Conservation (phyloP, 352 stramenopile species). For the Albugo laibachii region DNA sequence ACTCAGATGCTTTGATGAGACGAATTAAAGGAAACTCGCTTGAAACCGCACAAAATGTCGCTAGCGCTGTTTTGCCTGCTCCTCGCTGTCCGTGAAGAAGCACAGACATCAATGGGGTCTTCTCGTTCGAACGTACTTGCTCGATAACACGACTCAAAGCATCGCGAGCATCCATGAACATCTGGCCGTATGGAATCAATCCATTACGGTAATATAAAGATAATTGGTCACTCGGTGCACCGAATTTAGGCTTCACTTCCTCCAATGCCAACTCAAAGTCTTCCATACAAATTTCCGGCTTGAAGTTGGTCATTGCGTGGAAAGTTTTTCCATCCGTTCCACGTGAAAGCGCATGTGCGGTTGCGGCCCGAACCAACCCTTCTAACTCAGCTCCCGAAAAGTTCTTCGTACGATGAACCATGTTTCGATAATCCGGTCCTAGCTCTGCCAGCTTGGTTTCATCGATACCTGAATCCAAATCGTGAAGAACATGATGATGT, state of each 20-base stretch:
- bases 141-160: conserved; percentile 88
- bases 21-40: conserved; percentile 96
- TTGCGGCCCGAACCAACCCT: conserved; percentile 91
- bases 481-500: conserved; percentile 42
- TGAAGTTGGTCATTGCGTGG: conserved; percentile 60
- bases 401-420: conserved; percentile 95
- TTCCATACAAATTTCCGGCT: conserved; percentile 57
- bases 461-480: conserved; percentile 54
- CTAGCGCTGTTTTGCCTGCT: conserved; percentile 94
- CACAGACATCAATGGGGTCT: conserved; percentile 94
- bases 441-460: conserved; percentile 35
- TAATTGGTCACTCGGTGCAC: conserved; percentile 85
- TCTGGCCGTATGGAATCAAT: conserved; percentile 89
- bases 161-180: conserved; percentile 86
- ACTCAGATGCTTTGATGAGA: conserved; percentile 93
- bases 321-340: conserved; percentile 71
- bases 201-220: conserved; percentile 91
- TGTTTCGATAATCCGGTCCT: conserved; percentile 67
- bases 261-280: conserved; percentile 92
- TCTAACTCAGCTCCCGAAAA: conserved; percentile 98
- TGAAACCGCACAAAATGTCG: conserved; percentile 90
- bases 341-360: conserved; percentile 61
- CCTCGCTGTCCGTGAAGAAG: conserved; percentile 89
- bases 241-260: conserved; percentile 97
- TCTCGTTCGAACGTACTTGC: conserved; percentile 85